These are phyloP conservation scores for Naganishia antarctica DNA, from an alignment of 768 basidiomycete species.

Conservation along the genomic window DNA sequence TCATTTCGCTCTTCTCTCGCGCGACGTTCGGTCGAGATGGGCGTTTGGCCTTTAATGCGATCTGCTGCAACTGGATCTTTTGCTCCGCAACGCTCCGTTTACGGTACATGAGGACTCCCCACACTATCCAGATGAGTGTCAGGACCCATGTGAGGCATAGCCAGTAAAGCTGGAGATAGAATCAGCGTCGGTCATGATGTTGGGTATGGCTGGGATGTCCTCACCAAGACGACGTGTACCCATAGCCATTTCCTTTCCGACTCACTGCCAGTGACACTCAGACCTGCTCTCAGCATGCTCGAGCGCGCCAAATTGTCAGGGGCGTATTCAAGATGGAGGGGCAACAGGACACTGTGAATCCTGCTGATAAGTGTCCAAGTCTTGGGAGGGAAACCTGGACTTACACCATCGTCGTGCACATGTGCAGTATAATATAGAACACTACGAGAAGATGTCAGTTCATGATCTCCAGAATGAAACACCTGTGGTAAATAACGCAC, in stretches of 20 bases:
- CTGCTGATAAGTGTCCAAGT: not conserved
- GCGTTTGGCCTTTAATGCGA: too few relatives aligned
- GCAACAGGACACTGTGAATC: slow-evolving; percentile 36
- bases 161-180: slow-evolving; percentile 38
- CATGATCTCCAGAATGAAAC: not conserved
- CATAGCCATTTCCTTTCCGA: slow-evolving; percentile 43
- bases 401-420: slow-evolving; percentile 28
- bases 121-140: slow-evolving; percentile 44
- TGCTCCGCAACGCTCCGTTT: slow-evolving; percentile 15
- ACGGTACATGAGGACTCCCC: slow-evolving; percentile 46
- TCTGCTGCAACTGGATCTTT: slow-evolving; percentile 7
- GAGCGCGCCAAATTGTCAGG: slow-evolving; percentile 32
- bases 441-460: slow-evolving; percentile 27
- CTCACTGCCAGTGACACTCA: slow-evolving; percentile 38
- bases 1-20: slow-evolving; percentile 14
- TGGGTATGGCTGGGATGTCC: too few relatives aligned
- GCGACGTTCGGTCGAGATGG: not conserved
- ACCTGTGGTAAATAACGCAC: slow-evolving; percentile 28
- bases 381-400: not conserved
- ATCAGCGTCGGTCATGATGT: too few relatives aligned
- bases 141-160: slow-evolving; percentile 42
- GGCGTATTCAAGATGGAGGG: slow-evolving; percentile 43
- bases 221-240: slow-evolving; percentile 45
- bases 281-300: slow-evolving; percentile 44
- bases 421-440: slow-evolving; percentile 44